Evolutionary conservation across 441 rosid species (phyloP).

Genomic region (Brassica hybrid): DNA sequence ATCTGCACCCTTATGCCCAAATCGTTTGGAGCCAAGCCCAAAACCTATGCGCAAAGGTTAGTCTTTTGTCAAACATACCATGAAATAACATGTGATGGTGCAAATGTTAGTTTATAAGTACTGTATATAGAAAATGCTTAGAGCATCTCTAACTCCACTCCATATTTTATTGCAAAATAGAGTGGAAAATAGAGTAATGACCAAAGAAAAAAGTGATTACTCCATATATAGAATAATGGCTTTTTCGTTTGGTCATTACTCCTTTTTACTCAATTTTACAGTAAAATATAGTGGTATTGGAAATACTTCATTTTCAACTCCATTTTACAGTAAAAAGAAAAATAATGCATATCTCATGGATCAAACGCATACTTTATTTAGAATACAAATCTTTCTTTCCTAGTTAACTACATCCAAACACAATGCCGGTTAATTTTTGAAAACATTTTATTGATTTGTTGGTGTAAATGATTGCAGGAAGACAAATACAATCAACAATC

Average conservation of each 20-base stretch:
- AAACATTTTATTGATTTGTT: background rate
- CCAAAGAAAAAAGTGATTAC: too few relatives aligned
- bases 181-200: too few relatives aligned
- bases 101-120: background rate
- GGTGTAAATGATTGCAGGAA: background rate
- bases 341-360: background rate
- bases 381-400: background rate
- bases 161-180: too few relatives aligned
- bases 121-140: too few relatives aligned
- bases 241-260: too few relatives aligned
- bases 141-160: too few relatives aligned
- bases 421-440: background rate
- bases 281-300: too few relatives aligned
- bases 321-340: too few relatives aligned
- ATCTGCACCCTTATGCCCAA: constrained; percentile 5
- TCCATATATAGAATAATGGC: too few relatives aligned
- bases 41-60: constrained; percentile 3
- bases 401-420: background rate
- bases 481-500: background rate
- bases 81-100: background rate
- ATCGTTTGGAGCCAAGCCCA: constrained; percentile 1
- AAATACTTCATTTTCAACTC: too few relatives aligned
- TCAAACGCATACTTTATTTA: background rate
- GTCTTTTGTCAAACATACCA: background rate
- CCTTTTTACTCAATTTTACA: too few relatives aligned